Base-by-base conservation (phyloP, 1,139 yeast genomes). In the Saccharomycopsis hybrid region DNA sequence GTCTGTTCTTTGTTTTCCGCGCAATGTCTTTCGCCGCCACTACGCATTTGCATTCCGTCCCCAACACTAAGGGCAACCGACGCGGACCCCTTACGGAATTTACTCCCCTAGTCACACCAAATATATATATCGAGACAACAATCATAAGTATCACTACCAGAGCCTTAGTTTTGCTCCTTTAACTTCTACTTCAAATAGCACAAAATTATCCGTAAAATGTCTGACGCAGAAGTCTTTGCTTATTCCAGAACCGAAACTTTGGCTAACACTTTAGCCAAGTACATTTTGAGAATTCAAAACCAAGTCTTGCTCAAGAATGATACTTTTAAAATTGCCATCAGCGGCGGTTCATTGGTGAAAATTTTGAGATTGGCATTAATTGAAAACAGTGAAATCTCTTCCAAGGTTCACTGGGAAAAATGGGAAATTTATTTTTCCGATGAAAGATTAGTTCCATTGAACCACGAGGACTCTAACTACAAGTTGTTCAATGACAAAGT, bases 361-460 rank as follows among this genome's bases (percentile, higher is more conserved):
- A 87, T 81, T 2, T 74, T 90, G 62, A 78, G 82, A 57, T 72
- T 72, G 50, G 92, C 90, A 2, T 73, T 90, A 56, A 74, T 87
- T 51, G 80, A 78, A 55, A 76, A 85, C 60, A 49, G 65, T 32
- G 70, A 66, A n/a, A 63, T 74, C 43, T 69, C 72, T 5, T 54
- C 68, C 1, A 67, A 73, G 51, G 75, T 82, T 37, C 56, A 39
- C 78, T 92, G 97, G 97, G 83, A 79, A 51, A 85, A 82, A 63
- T 92, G 98, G 98, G 96, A 90, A 62, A 80, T 92, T 52, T 92
- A 87, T 67, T 92, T 92, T 71, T 96, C 97, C 25, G 98, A 92
- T 67, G 98, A 92, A 70, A 79, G 98, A 65, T 72, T 92, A 56
- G 98, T 92, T 43, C 95, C 96, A 45, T 85, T 89, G 61, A 83